These are phyloP conservation scores for Micractinium conductrix DNA, from an alignment of 139 green algal genomes.

Conservation along the genomic window DNA sequence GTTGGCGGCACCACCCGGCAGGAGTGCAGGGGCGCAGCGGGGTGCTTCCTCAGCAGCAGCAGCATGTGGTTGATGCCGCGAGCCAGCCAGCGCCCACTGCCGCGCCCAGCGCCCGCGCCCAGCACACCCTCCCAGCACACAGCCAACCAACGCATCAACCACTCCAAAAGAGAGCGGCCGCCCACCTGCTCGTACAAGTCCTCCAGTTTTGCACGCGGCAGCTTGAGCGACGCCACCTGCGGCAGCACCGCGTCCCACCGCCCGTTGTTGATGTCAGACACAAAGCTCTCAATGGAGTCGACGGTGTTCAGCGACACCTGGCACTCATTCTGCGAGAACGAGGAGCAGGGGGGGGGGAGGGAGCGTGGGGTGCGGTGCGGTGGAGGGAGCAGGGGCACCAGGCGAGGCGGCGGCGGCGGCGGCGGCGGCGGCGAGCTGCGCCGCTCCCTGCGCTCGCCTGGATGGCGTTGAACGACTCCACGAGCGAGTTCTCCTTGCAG, in stretches of 20 bases:
- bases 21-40: too few species aligned
- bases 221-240: conserved; percentile 82
- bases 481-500: conserved; percentile 94
- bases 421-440: neutral
- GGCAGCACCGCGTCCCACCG: conserved; percentile 94
- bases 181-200: conserved; percentile 94
- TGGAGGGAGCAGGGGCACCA: neutral
- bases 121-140: too few species aligned
- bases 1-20: too few species aligned
- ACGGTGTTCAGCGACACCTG: conserved; percentile 96
- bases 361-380: neutral
- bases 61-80: too few species aligned
- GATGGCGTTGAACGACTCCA: conserved; percentile 87
- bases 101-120: too few species aligned
- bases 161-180: too few species aligned
- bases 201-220: conserved; percentile 89
- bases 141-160: too few species aligned
- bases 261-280: conserved; percentile 89
- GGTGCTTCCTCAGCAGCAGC: too few species aligned
- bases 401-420: neutral
- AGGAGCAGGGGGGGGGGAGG: neutral
- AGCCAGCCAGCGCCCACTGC: too few species aligned
- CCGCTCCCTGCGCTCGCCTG: conserved; percentile 60
- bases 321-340: conserved; percentile 82
- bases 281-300: conserved; percentile 89